Conservation (phyloP, 2,329 filamentous ascomycete species). For the Botryotinia convoluta region DNA sequence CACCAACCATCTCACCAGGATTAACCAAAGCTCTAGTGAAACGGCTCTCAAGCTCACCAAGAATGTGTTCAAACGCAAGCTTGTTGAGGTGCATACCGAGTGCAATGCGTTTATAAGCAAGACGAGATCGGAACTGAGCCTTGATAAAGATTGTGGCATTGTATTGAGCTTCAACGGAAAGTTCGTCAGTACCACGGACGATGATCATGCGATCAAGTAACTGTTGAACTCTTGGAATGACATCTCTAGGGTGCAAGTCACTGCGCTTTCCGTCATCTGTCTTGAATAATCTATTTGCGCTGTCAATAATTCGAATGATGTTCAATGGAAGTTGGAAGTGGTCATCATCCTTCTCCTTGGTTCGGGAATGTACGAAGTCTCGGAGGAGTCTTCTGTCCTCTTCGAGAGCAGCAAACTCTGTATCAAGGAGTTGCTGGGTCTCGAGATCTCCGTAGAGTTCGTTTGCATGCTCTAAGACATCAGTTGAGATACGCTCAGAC, state of each 20-base stretch:
- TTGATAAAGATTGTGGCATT: slow-evolving; percentile 93
- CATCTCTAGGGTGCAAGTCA: slow-evolving; percentile 83
- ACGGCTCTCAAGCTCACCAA: slow-evolving; percentile 85
- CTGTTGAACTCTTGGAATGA: slow-evolving; percentile 74
- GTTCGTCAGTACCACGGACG: slow-evolving; percentile 77
- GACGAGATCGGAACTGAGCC: slow-evolving; percentile 79
- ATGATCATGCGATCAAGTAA: slow-evolving; percentile 77
- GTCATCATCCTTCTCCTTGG: slow-evolving; percentile 70
- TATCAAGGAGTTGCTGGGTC: slow-evolving; percentile 81
- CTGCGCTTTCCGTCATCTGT: slow-evolving; percentile 83
- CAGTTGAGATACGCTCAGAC: slow-evolving; percentile 57
- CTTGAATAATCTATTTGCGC: slow-evolving; percentile 84
- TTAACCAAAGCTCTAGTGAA: slow-evolving; percentile 84
- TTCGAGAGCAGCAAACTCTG: slow-evolving; percentile 77
- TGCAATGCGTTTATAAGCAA: slow-evolving; percentile 91
- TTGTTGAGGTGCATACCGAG: slow-evolving; percentile 83
- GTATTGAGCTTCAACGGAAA: slow-evolving; percentile 82
- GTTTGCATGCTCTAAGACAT: slow-evolving; percentile 80
- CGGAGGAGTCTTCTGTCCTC: slow-evolving; percentile 76
- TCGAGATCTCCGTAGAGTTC: slow-evolving; percentile 85
- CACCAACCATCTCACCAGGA: slow-evolving; percentile 98
- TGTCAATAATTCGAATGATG: slow-evolving; percentile 84
- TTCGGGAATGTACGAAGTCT: slow-evolving; percentile 50
- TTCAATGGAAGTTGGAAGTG: slow-evolving; percentile 92
- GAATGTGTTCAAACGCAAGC: slow-evolving; percentile 85